Base-by-base conservation (phyloP, 148 eudicot species). In the Silene latifolia region DNA sequence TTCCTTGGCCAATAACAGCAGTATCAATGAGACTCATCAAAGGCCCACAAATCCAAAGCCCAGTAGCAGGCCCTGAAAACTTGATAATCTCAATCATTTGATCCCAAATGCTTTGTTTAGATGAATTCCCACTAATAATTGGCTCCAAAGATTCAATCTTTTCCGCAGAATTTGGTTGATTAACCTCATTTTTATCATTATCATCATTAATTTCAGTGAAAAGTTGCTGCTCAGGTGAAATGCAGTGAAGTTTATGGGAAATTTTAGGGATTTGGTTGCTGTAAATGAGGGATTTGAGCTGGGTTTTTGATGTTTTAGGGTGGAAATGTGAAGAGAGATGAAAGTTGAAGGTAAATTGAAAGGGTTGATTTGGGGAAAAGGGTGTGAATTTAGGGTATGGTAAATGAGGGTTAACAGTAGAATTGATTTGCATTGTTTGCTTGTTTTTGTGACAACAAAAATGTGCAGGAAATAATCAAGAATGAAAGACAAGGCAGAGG, bases 21-120 rank as follows among this genome's bases (percentile, higher is more conserved):
- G 98, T 93, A 69, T 93, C 98, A 76, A 93, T 93, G 62, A 89
- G 86, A 77, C 97, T 89, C 98, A 91, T 93, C 73, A 93, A 82
- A 1, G 98, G 98, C 29, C 95, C 93, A 72, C 93, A 93, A 69
- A 93, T 77, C 98, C 98, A 93, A 57, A 93, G 76, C 56, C 97
- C 98, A 20, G 91, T 86, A 0, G 98, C 98, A 12, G 98, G 98
- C 13, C 95, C 98, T 18, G 97, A 87, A 74, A 93, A 91, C 83
- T 88, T 88, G 61, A 88, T 82, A 76, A 93, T 89, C 83, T 93
- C 98, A 54, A 80, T 69, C 70, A 88, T 85, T 76, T 93, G 97
- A 13, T 71, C 78, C 98, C 97, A 91, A 29, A 88, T 58, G 65
- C 90, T 88, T 47, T 80, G 87, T 70, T 79, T 78, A 25, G 67